Conservation (phyloP, 257 asterid species). For the Apocynum venetum region DNA sequence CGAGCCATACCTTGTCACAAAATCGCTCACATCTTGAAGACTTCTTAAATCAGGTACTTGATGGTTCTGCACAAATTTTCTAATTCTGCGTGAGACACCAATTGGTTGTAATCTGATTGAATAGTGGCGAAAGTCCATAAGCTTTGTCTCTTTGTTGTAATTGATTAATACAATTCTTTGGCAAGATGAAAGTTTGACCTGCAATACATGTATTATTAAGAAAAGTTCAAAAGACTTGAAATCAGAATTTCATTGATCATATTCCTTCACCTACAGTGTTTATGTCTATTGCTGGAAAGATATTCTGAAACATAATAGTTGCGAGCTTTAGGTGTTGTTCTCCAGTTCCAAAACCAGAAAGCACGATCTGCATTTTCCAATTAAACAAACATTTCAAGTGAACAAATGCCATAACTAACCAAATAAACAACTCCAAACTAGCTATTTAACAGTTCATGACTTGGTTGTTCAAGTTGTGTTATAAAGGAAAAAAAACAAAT, state of each 20-base stretch:
- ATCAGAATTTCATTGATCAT: slow-evolving; percentile 5
- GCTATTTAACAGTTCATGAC: background rate
- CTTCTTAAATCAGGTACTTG: slow-evolving; percentile 79
- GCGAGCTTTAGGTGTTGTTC: slow-evolving; percentile 91
- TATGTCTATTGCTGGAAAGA: slow-evolving; percentile 89
- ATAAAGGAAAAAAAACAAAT: slow-evolving; percentile 16
- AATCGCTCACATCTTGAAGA: slow-evolving; percentile 91
- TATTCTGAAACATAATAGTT: slow-evolving; percentile 87
- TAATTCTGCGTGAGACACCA: slow-evolving; percentile 78
- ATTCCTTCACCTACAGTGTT: slow-evolving; percentile 60
- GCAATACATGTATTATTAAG: slow-evolving; percentile 23
- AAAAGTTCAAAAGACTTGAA: slow-evolving; percentile 14
- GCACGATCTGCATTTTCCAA: slow-evolving; percentile 61
- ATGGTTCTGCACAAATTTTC: slow-evolving; percentile 90
- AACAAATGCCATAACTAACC: background rate
- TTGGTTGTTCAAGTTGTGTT: background rate
- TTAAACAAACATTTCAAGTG: slow-evolving; percentile 15
- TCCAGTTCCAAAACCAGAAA: slow-evolving; percentile 94
- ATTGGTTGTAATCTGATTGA: slow-evolving; percentile 91
- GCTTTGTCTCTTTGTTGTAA: slow-evolving; percentile 83
- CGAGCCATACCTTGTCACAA: slow-evolving; percentile 62
- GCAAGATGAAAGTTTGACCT: slow-evolving; percentile 92
- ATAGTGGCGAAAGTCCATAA: slow-evolving; percentile 84
- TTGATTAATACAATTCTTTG: slow-evolving; percentile 91
- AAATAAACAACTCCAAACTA: background rate